Evolutionary conservation across 306 rosid species (phyloP).

Genomic region (Ormosia emarginata): DNA sequence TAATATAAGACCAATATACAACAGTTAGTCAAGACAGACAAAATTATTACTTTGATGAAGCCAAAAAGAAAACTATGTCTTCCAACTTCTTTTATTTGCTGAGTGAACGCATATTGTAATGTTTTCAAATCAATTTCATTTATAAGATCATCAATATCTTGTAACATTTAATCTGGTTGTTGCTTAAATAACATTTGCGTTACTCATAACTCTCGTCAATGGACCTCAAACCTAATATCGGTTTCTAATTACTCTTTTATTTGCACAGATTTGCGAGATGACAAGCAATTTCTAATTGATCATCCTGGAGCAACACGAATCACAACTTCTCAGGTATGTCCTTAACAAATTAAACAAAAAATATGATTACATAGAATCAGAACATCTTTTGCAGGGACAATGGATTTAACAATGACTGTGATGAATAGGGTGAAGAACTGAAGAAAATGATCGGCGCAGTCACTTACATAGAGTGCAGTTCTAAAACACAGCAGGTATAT

Average conservation of each 20-base stretch:
- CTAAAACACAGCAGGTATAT: conserved; percentile 87
- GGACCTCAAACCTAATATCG: not conserved
- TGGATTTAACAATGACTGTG: conserved; percentile 1
- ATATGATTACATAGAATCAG: not conserved
- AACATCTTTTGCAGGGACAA: not conserved
- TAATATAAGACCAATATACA: not conserved
- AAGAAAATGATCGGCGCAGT: conserved; percentile 87
- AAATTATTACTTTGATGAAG: not conserved
- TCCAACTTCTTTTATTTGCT: not conserved
- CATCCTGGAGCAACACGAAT: conserved; percentile 56
- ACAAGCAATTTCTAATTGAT: conserved; percentile 51
- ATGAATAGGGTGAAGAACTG: conserved; percentile 82
- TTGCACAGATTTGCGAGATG: conserved; percentile 62
- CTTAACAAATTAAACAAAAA: not conserved
- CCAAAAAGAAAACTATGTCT: not conserved
- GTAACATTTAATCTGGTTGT: not conserved
- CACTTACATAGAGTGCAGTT: conserved; percentile 82
- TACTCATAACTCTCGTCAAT: not conserved
- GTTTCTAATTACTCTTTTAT: not conserved
- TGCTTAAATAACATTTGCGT: not conserved
- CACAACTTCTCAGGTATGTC: conserved; percentile 55
- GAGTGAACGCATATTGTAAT: not conserved
- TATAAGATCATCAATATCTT: not conserved
- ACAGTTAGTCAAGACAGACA: not conserved
- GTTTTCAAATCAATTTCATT: not conserved